phyloP scores from a whole-genome alignment of 192 early-diverging fungal species.

The Linnemannia zychae region DNA sequence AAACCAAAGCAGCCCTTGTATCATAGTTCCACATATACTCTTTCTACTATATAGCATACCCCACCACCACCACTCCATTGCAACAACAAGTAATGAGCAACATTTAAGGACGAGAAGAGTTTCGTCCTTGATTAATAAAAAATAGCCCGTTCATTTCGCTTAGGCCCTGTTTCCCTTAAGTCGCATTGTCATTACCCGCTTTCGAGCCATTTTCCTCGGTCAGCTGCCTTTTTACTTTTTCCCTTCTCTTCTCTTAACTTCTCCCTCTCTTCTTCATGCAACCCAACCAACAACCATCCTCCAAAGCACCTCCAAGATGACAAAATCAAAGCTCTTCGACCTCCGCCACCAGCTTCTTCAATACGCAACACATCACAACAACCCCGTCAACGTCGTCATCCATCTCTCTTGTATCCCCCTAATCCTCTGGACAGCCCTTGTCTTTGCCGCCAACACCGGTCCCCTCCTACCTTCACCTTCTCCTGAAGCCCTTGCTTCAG shows the following conservation, averaged over 20 bases:
- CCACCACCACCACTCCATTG: neutral
- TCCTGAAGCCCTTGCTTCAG: neutral
- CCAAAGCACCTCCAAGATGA: neutral
- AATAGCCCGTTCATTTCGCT: no score
- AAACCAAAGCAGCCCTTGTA: neutral
- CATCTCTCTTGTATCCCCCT: conserved; percentile 91
- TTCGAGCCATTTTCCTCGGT: neutral
- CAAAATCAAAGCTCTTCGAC: conserved; percentile 68
- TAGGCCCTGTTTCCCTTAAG: no score
- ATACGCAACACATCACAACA: conserved; percentile 87
- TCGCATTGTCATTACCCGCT: no score
- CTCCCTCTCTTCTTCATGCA: neutral
- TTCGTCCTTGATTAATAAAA: no score
- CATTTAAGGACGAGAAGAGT: no score
- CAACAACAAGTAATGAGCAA: no score
- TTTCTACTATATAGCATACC: neutral
- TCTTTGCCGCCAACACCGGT: conserved; percentile 64
- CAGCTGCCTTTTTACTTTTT: neutral
- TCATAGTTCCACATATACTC: neutral
- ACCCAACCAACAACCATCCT: no score
- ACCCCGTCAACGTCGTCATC: conserved; percentile 82
- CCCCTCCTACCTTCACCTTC: conserved; percentile 48
- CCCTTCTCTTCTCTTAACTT: neutral
- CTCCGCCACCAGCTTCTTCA: conserved; percentile 79
- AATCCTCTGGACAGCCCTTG: conserved; percentile 82